Conservation (phyloP, 2,329 filamentous ascomycete genomes). For the Didymella arachidicola region DNA sequence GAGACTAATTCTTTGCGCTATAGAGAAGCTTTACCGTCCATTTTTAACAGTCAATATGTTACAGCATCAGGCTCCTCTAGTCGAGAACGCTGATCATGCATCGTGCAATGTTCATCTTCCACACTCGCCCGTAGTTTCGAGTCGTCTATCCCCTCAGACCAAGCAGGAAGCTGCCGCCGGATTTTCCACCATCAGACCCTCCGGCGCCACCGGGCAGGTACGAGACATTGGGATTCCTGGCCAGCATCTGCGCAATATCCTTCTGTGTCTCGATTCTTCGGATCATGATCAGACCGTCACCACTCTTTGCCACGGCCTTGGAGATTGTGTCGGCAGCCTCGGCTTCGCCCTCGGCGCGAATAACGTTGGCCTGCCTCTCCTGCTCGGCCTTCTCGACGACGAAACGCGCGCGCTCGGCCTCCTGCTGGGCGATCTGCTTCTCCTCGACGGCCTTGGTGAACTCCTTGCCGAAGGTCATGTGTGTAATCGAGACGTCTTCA, state of each 20-base stretch:
- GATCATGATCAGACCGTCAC: constrained; percentile 94
- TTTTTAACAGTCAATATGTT: constrained; percentile 38
- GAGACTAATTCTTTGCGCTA: constrained; percentile 48
- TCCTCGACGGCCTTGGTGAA: constrained; percentile 99
- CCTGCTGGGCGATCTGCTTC: constrained; percentile 99
- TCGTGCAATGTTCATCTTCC: constrained; percentile 20
- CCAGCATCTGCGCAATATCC: constrained; percentile 91
- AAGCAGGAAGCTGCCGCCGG: constrained; percentile 70
- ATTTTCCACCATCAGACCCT: constrained; percentile 64
- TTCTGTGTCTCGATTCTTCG: constrained; percentile 95
- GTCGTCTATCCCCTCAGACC: constrained; percentile 63
- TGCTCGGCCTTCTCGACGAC: constrained; percentile 99
- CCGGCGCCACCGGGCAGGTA: constrained; percentile 80
- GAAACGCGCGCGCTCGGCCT: constrained; percentile 95
- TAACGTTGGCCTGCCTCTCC: constrained; percentile 97
- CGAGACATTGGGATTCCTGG: constrained; percentile 91
- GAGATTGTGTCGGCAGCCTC: constrained; percentile 95
- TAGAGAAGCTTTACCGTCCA: constrained; percentile 31
- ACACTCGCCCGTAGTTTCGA: not conserved
- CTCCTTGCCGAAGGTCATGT: constrained; percentile 99
- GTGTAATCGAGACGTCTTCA: constrained; percentile 98
- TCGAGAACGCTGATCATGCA: constrained; percentile 35
- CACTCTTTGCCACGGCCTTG: constrained; percentile 90
- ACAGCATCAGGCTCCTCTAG: constrained; percentile 36
- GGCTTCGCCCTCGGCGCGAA: constrained; percentile 96